These are phyloP conservation scores for Colletotrichum cordylinicola DNA, from an alignment of 2,329 filamentous ascomycete genomes.

Conservation along the genomic window DNA sequence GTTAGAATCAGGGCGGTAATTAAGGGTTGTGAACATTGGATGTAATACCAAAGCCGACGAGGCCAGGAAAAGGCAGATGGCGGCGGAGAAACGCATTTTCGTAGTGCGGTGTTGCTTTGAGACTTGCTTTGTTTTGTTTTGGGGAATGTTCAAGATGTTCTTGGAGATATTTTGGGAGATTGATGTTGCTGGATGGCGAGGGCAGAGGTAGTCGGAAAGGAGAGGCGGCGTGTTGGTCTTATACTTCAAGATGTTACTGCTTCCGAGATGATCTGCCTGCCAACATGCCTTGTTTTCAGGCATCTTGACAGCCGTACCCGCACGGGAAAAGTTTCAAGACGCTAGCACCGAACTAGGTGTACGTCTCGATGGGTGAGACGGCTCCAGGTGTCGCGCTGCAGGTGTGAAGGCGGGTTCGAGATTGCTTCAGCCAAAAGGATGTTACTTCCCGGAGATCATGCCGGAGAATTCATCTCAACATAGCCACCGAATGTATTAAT, in stretches of 20 bases:
- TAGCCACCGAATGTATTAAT: not conserved
- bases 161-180: not conserved
- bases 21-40: fast-evolving
- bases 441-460: not conserved
- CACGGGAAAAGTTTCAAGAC: not conserved
- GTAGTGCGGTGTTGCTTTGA: not conserved
- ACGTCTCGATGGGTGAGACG: not conserved
- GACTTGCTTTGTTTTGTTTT: not conserved
- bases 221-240: not conserved
- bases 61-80: not conserved
- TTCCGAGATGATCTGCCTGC: not conserved
- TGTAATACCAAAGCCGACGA: not conserved
- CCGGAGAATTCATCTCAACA: not conserved
- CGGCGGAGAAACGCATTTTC: not conserved
- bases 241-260: not conserved
- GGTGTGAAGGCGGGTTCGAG: not conserved
- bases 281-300: not conserved
- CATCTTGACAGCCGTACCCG: not conserved
- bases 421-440: not conserved
- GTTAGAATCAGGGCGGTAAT: not conserved
- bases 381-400: not conserved
- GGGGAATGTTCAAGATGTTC: not conserved
- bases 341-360: fast-evolving
- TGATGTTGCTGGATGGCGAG: not conserved
- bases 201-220: not conserved